Conservation (phyloP, 441 rosid species). For the Oxalis stricta region DNA sequence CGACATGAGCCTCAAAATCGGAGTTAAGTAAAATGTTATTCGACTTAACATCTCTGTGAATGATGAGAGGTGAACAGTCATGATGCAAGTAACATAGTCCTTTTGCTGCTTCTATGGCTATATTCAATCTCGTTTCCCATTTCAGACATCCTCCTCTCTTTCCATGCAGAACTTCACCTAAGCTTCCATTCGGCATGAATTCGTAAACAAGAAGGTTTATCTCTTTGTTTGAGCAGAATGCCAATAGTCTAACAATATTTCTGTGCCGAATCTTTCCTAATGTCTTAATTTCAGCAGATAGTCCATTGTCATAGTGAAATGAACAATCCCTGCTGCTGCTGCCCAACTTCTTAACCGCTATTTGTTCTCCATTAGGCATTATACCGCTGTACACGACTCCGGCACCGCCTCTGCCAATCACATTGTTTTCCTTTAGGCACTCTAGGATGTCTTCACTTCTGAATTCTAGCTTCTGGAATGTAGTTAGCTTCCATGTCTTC, state of each 20-base stretch:
- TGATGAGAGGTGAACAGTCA: slow-evolving; percentile 52
- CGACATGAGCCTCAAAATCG: slow-evolving; percentile 76
- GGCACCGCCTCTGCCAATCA: slow-evolving; percentile 74
- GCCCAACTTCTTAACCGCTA: slow-evolving; percentile 67
- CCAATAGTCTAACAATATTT: slow-evolving; percentile 55
- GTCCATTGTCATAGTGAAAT: slow-evolving; percentile 63
- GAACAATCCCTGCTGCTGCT: slow-evolving; percentile 53
- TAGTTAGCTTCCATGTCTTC: slow-evolving; percentile 58
- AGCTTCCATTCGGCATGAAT: slow-evolving; percentile 71
- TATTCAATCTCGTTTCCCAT: slow-evolving; percentile 62
- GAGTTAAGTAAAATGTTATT: slow-evolving; percentile 65
- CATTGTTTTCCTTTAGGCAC: slow-evolving; percentile 63
- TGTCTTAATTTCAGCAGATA: slow-evolving; percentile 65
- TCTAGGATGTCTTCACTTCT: slow-evolving; percentile 47
- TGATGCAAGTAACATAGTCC: slow-evolving; percentile 77
- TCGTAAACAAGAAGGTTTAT: slow-evolving; percentile 62
- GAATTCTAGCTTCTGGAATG: slow-evolving; percentile 66
- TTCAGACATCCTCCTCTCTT: slow-evolving; percentile 48
- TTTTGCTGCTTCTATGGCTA: slow-evolving; percentile 60
- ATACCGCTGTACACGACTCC: slow-evolving; percentile 59
- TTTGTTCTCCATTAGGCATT: slow-evolving; percentile 68
- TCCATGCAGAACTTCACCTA: slow-evolving; percentile 64
- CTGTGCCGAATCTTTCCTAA: slow-evolving; percentile 65
- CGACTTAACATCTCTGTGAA: slow-evolving; percentile 69
- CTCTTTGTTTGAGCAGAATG: slow-evolving; percentile 51